Conservation (phyloP, 495 filamentous ascomycete genomes). For the Evansstolkia leycettana region DNA sequence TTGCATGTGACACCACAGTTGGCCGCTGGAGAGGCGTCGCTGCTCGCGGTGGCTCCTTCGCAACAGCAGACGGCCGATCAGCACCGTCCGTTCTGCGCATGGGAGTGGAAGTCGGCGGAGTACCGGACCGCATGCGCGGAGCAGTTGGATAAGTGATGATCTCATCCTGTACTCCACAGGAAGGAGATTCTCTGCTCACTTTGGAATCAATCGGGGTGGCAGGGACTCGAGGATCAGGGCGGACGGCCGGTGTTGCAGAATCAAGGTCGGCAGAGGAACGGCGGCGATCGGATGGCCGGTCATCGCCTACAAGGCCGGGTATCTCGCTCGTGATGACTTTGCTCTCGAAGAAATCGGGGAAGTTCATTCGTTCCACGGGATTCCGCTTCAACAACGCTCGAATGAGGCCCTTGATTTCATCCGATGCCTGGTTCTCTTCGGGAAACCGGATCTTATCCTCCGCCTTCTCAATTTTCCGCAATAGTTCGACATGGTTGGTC, state of each 20-base stretch:
- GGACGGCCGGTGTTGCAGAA: constrained; percentile 6
- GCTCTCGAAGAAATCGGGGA: constrained; percentile 68
- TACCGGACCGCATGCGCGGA: constrained; percentile 21
- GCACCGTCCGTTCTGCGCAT: constrained; percentile 29
- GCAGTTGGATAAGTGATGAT: constrained; percentile 13
- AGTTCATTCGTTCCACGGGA: constrained; percentile 72
- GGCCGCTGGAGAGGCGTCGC: constrained; percentile 25
- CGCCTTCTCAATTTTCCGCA: constrained; percentile 78
- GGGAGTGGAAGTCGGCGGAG: constrained; percentile 20
- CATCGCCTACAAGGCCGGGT: constrained; percentile 70
- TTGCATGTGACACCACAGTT: constrained; percentile 34
- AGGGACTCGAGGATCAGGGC: constrained; percentile 14
- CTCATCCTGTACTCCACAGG: constrained; percentile 14
- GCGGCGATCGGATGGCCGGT: constrained; percentile 32
- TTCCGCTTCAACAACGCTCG: constrained; percentile 70
- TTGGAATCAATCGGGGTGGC: constrained; percentile 3
- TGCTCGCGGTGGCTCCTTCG: constrained; percentile 16
- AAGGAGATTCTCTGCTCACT: constrained; percentile 14
- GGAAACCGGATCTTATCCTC: constrained; percentile 78
- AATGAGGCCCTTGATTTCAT: constrained; percentile 72
- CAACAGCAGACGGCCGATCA: constrained; percentile 19
- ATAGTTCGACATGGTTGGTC: constrained; percentile 83
- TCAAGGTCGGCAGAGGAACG: constrained; percentile 10
- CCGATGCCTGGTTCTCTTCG: constrained; percentile 55
- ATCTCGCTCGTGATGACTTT: constrained; percentile 65